Conservation (phyloP, 257 asterid species). For the Coffea eugenioides region DNA sequence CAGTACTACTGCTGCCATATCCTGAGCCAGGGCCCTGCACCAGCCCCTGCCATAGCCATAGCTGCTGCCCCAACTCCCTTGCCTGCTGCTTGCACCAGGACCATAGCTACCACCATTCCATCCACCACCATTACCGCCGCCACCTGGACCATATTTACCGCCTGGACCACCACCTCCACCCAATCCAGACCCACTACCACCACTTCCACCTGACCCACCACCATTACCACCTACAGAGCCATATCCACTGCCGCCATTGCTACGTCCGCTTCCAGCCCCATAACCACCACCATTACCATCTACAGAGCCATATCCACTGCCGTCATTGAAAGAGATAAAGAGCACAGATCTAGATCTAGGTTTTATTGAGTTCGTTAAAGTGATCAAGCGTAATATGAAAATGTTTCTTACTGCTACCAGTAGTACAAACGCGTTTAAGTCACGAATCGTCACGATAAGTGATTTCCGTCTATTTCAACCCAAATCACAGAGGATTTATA, state of each 20-base stretch:
- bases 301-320: constrained; percentile 25
- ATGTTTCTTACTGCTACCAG: too few relatives aligned
- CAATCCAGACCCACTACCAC: background rate
- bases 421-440: too few relatives aligned
- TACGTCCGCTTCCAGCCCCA: constrained; percentile 18
- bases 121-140: constrained; percentile 8
- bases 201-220: constrained; percentile 20
- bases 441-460: too few relatives aligned
- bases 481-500: too few relatives aligned
- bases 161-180: background rate
- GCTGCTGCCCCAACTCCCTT: background rate
- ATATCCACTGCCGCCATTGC: constrained; percentile 20
- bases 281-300: constrained; percentile 28
- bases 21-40: constrained; percentile 21
- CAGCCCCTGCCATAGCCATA: background rate
- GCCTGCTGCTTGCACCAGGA: too few relatives aligned
- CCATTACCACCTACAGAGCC: constrained; percentile 28
- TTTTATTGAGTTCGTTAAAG: too few relatives aligned
- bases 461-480: too few relatives aligned
- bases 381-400: too few relatives aligned
- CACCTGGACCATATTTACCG: too few relatives aligned
- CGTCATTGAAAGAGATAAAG: background rate
- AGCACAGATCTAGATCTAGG: too few relatives aligned
- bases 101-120: constrained; percentile 4
- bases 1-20: constrained; percentile 6